Conservation (phyloP, 2,329 filamentous ascomycete species). For the Hymenoscyphus albidus region DNA sequence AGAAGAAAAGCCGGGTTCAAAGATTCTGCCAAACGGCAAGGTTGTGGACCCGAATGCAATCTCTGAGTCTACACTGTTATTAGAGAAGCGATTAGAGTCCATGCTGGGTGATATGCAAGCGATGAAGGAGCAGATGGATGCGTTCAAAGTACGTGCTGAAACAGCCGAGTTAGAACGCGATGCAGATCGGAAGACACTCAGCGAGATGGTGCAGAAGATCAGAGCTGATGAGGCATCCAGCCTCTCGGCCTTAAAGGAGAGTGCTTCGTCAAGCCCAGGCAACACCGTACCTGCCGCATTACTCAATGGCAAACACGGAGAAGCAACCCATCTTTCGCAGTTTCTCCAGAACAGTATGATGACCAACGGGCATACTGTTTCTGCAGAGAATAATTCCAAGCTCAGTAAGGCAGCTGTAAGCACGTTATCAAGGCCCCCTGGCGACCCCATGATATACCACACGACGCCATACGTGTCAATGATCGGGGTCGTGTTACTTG, state of each 20-base stretch:
- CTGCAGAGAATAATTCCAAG: slow-evolving; percentile 20
- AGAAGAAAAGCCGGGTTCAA: slow-evolving; percentile 11
- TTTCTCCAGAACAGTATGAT: slow-evolving; percentile 19
- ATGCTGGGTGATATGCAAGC: slow-evolving; percentile 32
- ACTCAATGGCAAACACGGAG: slow-evolving; percentile 17
- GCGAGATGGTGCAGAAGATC: slow-evolving; percentile 84
- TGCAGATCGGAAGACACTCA: slow-evolving; percentile 67
- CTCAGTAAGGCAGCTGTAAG: slow-evolving; percentile 27
- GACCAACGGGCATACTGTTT: slow-evolving; percentile 21
- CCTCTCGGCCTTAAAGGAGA: slow-evolving; percentile 25
- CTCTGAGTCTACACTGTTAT: slow-evolving; percentile 61
- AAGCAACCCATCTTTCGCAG: slow-evolving; percentile 10
- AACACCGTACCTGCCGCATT: not conserved
- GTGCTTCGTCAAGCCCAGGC: slow-evolving; percentile 16
- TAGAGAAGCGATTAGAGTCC: slow-evolving; percentile 29
- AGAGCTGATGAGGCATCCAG: slow-evolving; percentile 60
- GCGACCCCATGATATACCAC: slow-evolving; percentile 47
- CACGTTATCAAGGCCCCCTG: slow-evolving; percentile 38
- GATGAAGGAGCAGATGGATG: slow-evolving; percentile 43
- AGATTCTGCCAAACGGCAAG: slow-evolving; percentile 7
- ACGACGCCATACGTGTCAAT: slow-evolving; percentile 75
- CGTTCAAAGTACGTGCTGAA: slow-evolving; percentile 74
- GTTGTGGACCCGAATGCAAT: slow-evolving; percentile 75
- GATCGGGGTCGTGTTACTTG: slow-evolving; percentile 75
- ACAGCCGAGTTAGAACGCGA: slow-evolving; percentile 74